Evolutionary conservation across 2,329 filamentous ascomycete genomes (phyloP), one percentile per base, ranked within the genome.

Genomic region (Thelonectria discophora): DNA sequence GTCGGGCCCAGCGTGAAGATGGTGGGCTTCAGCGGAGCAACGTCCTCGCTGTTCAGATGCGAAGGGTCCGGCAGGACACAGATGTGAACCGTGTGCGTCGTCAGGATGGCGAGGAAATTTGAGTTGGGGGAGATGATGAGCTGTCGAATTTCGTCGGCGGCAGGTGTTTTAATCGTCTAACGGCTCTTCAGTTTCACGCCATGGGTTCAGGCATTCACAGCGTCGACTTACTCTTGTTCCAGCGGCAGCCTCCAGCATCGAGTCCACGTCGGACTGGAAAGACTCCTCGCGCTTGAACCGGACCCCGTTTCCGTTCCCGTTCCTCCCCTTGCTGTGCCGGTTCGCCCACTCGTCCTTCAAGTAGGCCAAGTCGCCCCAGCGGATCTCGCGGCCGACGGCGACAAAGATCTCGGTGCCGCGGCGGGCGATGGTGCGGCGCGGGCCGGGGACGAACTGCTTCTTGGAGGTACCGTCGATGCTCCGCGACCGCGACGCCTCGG

Each of bases 1-100:
- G 93, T 96, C 30, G 94, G 93, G 1, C 94, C 94, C n/a, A 98
- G 83, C 18, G 94, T 94, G 79, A 92, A 96, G 55, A 92, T 92
- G 76, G 92, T 96, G 30, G 94, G 84, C 72, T 91, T 92, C 71
- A 97, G 83, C 5, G 89, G 87, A 10, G 85, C 83, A 48, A 79
- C 81, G 71, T 94, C 92, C 47, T 85, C 82, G 61, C 87, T 85
- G 15, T 87, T 88, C 32, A 97, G 86, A 71, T 94, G 90, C 9
- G 90, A 88, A 1, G 90, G 82, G 67, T 96, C 90, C 24, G 94
- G 94, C 5, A 98, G 83, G n/a, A 94, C 82, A 58, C 92, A 90
- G 69, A 98, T 89, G 73, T 97, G 93, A 43, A 97, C 87, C 2
- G 93, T 97, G 73, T 97, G 91, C 10, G 89, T 87, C 1, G 94